phyloP scores from a whole-genome alignment of 208 protist species.

The Leishmania guyanensis region DNA sequence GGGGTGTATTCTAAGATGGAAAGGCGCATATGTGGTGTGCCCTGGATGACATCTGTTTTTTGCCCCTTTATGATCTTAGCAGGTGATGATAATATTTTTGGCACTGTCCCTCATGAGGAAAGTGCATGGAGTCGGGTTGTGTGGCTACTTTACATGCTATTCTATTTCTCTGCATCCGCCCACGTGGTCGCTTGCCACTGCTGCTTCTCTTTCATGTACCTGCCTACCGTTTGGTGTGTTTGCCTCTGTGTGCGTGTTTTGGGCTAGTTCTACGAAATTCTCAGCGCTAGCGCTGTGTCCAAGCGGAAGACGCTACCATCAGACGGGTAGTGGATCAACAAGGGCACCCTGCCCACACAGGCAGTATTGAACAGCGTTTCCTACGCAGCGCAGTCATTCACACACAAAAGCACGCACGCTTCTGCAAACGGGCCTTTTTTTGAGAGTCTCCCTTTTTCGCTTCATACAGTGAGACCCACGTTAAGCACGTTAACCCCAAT shows the following conservation, averaged over 20 bases:
- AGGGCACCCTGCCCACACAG: neutral
- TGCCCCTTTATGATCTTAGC: neutral
- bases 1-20: neutral
- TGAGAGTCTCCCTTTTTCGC: neutral
- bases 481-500: neutral
- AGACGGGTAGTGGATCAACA: slow-evolving; percentile 2
- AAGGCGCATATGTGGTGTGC: neutral
- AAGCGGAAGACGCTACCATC: neutral
- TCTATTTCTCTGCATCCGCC: neutral
- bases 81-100: neutral
- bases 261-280: neutral
- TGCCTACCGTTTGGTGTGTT: neutral
- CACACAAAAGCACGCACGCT: neutral
- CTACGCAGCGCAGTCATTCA: neutral
- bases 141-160: neutral
- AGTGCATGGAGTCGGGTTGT: neutral
- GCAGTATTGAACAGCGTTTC: neutral
- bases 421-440: neutral
- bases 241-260: neutral
- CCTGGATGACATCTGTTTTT: neutral
- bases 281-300: neutral
- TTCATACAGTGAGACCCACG: neutral
- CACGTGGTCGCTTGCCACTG: neutral
- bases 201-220: neutral
- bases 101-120: neutral